Evolutionary conservation across 805 yeast species (phyloP), one percentile per base, ranked within the genome.

Genomic region (Lipomyces mesembrius): DNA sequence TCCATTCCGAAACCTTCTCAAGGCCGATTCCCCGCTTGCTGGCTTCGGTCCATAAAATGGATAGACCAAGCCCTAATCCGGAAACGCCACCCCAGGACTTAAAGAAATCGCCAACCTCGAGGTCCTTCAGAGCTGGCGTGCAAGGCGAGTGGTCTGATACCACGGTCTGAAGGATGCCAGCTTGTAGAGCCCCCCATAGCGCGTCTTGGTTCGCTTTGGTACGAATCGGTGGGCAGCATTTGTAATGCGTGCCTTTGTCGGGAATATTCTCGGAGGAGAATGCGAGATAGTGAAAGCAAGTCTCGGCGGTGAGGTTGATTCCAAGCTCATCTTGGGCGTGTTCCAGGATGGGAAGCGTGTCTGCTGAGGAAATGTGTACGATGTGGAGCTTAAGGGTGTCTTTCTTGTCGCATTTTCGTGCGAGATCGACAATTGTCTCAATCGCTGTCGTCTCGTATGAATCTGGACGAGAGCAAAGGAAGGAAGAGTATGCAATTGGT

Each of bases 91-190:
- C 98, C 98, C 98, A 93, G 1, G 98, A 96, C 46, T 88, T 84
- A 73, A 93, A 86, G 76, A 93, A 93, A 76, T 93, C 97, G 53
- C 97, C 97, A 67, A 85, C 82, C 11, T 86, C 88, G 61, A 92
- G 81, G 27, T 91, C 90, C 78, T 93, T 93, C 74, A 93, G 81
- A 67, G 91, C 91, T 0, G 98, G 97, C 0, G 97, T 91, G 79
- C 98, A 93, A 2, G 98, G 98, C 3, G 97, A 91, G 78, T 93
- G 98, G 77, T 93, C 98, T 12, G 96, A 90, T 6, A 94, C 98
- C 3, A 93, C 96, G 2, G 97, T 87, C 17, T 90, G 85, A 67
- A 93, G 88, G 39, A 87, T 79, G 49, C 86, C 87, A 27, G 83
- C 82, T 62, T 84, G 77, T 43, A 94, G 80, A 0, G 94, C 98